phyloP scores from a whole-genome alignment of 2,329 filamentous ascomycete genomes.

The Monilinia vaccinii-corymbosi region DNA sequence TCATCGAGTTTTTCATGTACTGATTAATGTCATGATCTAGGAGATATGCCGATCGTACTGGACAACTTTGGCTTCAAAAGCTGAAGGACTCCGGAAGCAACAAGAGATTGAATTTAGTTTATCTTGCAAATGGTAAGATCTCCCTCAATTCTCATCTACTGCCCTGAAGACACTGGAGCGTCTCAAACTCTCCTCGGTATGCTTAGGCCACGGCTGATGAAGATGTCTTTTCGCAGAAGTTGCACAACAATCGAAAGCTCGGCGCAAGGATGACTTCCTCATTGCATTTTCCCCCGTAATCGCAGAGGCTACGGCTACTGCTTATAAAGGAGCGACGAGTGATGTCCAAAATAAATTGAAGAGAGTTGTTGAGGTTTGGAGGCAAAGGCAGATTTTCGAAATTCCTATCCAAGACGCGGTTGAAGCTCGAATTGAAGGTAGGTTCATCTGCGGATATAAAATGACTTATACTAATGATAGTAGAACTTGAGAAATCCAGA shows the following conservation, averaged over 20 bases:
- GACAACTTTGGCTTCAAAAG: constrained; percentile 82
- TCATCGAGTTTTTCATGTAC: constrained; percentile 12
- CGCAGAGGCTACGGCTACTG: constrained; percentile 79
- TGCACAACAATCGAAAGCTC: constrained; percentile 88
- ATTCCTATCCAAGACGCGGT: constrained; percentile 68
- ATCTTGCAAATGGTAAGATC: constrained; percentile 80
- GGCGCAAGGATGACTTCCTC: constrained; percentile 86
- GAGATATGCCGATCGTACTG: constrained; percentile 85
- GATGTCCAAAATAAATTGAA: constrained; percentile 84
- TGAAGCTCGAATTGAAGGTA: constrained; percentile 72
- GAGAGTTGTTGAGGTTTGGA: constrained; percentile 91
- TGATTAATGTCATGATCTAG: constrained; percentile 39
- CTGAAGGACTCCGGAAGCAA: constrained; percentile 78
- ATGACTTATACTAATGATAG: constrained; percentile 8
- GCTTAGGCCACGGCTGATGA: constrained; percentile 15
- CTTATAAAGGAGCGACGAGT: constrained; percentile 79
- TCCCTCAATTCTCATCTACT: neutral
- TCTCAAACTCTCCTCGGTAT: constrained; percentile 8
- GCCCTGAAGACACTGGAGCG: constrained; percentile 16
- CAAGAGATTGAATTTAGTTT: constrained; percentile 84
- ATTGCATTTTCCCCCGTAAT: constrained; percentile 86
- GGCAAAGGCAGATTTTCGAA: constrained; percentile 77
- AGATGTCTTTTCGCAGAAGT: constrained; percentile 55
- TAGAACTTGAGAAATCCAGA: constrained; percentile 55
- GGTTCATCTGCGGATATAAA: constrained; percentile 18